Base-by-base conservation (phyloP, 2,329 filamentous ascomycete species). In the Colletotrichum sp. region DNA sequence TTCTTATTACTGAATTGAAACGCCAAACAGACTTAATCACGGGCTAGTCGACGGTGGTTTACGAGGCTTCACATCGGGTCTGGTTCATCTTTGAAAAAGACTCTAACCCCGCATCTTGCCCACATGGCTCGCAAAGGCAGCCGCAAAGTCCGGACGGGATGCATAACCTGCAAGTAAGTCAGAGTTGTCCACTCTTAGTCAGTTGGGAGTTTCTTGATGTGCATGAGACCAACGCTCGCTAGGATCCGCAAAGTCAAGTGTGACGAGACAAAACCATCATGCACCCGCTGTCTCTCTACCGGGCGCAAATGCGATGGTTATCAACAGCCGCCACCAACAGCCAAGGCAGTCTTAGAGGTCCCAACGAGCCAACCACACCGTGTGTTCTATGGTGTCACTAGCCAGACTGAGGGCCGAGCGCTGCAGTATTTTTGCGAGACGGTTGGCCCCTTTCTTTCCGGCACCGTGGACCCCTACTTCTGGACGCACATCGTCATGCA, bases 241-340 rank as follows among this genome's bases (percentile, higher is more conserved):
- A 91, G 89, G 82, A 86, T 89, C 62, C 88, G 90, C 67, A 89
- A 89, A 74, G 87, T 91, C 69, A 91, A 91, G 80, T 92, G 90
- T 80, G 90, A 91, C 77, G 90, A 92, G 81, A 83, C 82, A n/a
- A 90, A 89, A 71, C 90, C 90, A 2, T 82, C 82, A 44, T 92
- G 90, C 78, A 82, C 86, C 34, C 87, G 89, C 68, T 92, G 90
- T 78, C 86, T 86, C 26, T 89, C 87, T 68, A 91, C 90, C 2
- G 89, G 90, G n/a, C 87, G 90, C 62, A 88, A 86, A 78, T 92
- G 90, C 79, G 90, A 92, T 79, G 90, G 90, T 72, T 92, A 92
- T 74, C 80, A 69, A 8, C 78, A 82, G 72, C 26, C 55, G 15
- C 52, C 63, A 60, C 82, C 21, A 76, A 81, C 75, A 32, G 18